Conservation (phyloP, 495 filamentous ascomycete species). For the Hypoxylon fuscum region DNA sequence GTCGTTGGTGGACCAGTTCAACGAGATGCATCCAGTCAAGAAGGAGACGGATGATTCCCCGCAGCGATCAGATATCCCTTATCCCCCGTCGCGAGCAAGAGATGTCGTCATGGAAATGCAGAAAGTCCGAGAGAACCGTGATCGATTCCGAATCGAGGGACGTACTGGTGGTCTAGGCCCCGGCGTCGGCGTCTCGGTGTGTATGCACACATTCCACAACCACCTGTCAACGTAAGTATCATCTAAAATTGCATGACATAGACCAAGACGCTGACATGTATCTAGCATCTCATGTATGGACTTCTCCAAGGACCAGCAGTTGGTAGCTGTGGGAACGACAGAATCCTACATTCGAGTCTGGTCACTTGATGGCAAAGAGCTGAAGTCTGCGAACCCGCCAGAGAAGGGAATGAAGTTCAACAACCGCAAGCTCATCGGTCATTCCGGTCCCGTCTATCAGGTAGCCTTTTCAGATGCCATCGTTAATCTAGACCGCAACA, state of each 20-base stretch:
- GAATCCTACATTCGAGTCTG: constrained; percentile 97
- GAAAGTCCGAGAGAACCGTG: constrained; percentile 91
- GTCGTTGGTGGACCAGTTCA: constrained; percentile 78
- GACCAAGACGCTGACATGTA: constrained; percentile 38
- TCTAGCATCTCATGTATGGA: constrained; percentile 87
- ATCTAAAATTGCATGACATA: background rate
- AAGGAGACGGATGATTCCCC: constrained; percentile 87
- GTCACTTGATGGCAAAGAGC: constrained; percentile 80
- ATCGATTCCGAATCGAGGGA: constrained; percentile 83
- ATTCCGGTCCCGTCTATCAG: constrained; percentile 86
- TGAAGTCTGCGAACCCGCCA: constrained; percentile 56
- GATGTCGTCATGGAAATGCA: constrained; percentile 95
- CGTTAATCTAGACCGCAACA: constrained; percentile 54
- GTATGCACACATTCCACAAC: constrained; percentile 98
- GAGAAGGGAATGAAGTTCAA: constrained; percentile 56
- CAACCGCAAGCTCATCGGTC: constrained; percentile 86
- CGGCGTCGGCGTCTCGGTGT: constrained; percentile 80
- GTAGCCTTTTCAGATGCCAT: constrained; percentile 90
- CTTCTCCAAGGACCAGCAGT: constrained; percentile 85
- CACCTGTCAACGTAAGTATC: constrained; percentile 80
- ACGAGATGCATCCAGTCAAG: constrained; percentile 80
- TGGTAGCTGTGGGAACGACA: constrained; percentile 85
- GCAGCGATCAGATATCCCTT: constrained; percentile 76
- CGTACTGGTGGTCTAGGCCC: constrained; percentile 82
- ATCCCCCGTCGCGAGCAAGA: constrained; percentile 83